phyloP scores from a whole-genome alignment of 2,329 filamentous ascomycete genomes.

The Fusarium sp. region DNA sequence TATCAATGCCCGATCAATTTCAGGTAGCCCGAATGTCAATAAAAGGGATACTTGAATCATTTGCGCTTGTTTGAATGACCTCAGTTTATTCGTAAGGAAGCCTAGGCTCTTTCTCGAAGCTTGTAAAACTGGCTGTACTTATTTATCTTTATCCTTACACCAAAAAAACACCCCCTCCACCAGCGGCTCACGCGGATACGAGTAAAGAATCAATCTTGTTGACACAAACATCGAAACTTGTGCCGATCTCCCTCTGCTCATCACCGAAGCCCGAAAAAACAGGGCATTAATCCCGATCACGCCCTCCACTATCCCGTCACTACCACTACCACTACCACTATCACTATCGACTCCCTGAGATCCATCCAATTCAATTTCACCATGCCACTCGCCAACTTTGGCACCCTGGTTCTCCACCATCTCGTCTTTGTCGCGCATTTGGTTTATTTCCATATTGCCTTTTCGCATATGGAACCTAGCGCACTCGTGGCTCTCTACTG shows the following conservation, averaged over 20 bases:
- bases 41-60: background rate
- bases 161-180: slow-evolving; percentile 11
- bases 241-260: slow-evolving; percentile 1
- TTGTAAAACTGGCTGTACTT: background rate
- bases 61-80: background rate
- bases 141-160: background rate
- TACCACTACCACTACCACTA: background rate
- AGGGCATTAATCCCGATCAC: slow-evolving; percentile 13
- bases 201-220: background rate
- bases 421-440: slow-evolving; percentile 63
- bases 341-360: background rate
- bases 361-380: background rate
- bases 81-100: background rate
- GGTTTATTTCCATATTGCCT: slow-evolving; percentile 60
- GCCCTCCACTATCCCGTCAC: background rate
- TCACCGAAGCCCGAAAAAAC: background rate
- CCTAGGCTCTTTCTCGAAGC: background rate
- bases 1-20: background rate
- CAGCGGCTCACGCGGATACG: slow-evolving; percentile 25
- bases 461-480: slow-evolving; percentile 58
- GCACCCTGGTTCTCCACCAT: slow-evolving; percentile 59
- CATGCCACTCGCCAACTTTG: slow-evolving; percentile 62
- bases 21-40: background rate
- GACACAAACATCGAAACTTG: background rate
- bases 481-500: slow-evolving; percentile 57